Evolutionary conservation across 2,329 filamentous ascomycete species (phyloP), one percentile per base, ranked within the genome.

Genomic region (Tolypocladium cylindrosporum): DNA sequence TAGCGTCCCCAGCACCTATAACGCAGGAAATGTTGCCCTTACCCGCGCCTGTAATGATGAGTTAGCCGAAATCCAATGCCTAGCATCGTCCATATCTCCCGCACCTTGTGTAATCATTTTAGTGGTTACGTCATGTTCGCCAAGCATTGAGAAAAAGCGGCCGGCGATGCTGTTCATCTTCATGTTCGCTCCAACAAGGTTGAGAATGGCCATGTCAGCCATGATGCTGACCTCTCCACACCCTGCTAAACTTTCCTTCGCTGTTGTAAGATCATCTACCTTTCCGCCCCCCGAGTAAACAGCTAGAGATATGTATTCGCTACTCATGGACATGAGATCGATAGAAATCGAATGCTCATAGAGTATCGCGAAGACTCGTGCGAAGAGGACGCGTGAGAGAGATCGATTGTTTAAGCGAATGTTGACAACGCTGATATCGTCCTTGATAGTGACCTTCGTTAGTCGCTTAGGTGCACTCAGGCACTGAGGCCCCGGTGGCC

Each of bases 11-110:
- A 64, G 91, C 91, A 67, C 94, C 90, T 70, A 99, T 96, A 54
- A 99, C 94, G 69, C 94, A 99, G 11, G 91, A 96, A 61, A 99
- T 99, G 72, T 97, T 97, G 75, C 99, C 97, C 78, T 99, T 94
- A 71, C 92, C 97, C 34, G 94, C 94, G 67, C 92, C 91, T 96
- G 61, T 52, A 55, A 2, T n/a, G 6, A 4, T 9, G 19, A 21
- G 42, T 53, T 45, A 45, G 27, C n/a, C 4, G 41, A 11, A 43
- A 24, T 2, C 6, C 7, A 9, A 43, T 5, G n/a, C 4, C n/a
- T 24, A 10, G 41, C 24, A 54, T 39, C 7, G 27, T 24, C 1
- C 6, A 14, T 3, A 1, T 11, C 24, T 27, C 24, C 24, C 6
- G 59, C 79, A 93, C 94, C 94, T 77, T 99, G 94, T 27, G 91